These are phyloP conservation scores for Jasminum sambac DNA, from an alignment of 257 asterid species.

Conservation along the genomic window DNA sequence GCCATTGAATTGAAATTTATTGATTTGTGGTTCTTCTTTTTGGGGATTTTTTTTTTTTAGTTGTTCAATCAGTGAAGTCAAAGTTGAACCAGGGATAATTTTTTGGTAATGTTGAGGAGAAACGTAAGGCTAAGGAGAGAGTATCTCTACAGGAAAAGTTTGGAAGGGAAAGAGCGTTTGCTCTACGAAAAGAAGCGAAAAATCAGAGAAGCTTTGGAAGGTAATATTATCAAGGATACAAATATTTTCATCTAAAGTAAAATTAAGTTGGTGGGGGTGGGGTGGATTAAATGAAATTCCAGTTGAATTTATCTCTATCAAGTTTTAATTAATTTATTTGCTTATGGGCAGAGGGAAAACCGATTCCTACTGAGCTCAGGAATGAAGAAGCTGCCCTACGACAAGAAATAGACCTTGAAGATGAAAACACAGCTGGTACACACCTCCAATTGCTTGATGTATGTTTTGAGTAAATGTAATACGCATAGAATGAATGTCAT, in stretches of 20 bases:
- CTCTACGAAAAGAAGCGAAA: constrained; percentile 87
- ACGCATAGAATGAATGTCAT: background rate
- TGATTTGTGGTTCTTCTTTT: background rate
- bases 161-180: constrained; percentile 88
- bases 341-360: constrained; percentile 72
- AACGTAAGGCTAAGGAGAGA: constrained; percentile 76
- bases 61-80: background rate
- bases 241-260: background rate
- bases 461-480: background rate
- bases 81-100: background rate
- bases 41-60: background rate
- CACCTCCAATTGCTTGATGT: background rate
- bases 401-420: constrained; percentile 90
- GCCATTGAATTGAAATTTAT: background rate
- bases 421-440: constrained; percentile 78
- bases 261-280: no score
- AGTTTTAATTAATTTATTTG: background rate
- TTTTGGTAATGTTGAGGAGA: constrained; percentile 64
- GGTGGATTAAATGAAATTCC: no score
- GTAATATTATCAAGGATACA: constrained; percentile 29
- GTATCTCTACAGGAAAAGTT: constrained; percentile 81
- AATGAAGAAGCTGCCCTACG: constrained; percentile 94
- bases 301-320: background rate
- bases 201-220: constrained; percentile 75
- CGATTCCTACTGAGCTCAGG: constrained; percentile 95